These are phyloP conservation scores for Suhomyces bolitotheri DNA, from an alignment of 1,139 yeast genomes.

Conservation along the genomic window DNA sequence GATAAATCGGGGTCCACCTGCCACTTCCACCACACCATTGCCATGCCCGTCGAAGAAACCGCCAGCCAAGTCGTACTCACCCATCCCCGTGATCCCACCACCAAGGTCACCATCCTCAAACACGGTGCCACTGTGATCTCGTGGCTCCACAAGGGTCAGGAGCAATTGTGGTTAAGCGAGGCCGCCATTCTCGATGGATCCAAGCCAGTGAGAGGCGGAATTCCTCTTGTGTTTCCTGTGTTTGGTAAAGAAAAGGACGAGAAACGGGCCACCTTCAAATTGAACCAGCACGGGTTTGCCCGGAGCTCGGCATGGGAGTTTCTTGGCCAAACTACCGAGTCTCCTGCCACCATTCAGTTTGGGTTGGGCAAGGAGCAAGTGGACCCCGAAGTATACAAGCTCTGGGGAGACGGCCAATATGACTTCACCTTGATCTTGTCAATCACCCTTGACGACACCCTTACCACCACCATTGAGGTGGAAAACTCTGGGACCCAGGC, in stretches of 20 bases:
- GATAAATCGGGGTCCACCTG: no score
- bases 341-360: constrained; percentile 73
- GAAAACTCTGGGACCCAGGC: constrained; percentile 62
- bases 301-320: constrained; percentile 90
- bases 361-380: constrained; percentile 86
- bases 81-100: constrained; percentile 51
- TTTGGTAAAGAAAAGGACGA: constrained; percentile 68
- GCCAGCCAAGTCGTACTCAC: constrained; percentile 63
- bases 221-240: constrained; percentile 92
- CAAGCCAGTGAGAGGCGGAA: constrained; percentile 95
- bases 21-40: background rate
- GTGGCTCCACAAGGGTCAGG: constrained; percentile 69
- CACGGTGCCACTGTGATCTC: constrained; percentile 88
- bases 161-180: constrained; percentile 63
- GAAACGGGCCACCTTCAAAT: constrained; percentile 39
- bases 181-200: constrained; percentile 88
- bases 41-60: constrained; percentile 63
- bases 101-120: constrained; percentile 67
- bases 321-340: constrained; percentile 68
- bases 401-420: constrained; percentile 50
- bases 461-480: constrained; percentile 72
- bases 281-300: constrained; percentile 97
- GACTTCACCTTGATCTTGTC: constrained; percentile 80
- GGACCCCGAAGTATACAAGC: constrained; percentile 57
- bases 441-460: constrained; percentile 56